A percentile compares a stretch with the other conserved stretches of the same genome.
phyloP scores from a whole-genome alignment of 2,329 filamentous ascomycete genomes.

The Exserohilum rostratum region DNA sequence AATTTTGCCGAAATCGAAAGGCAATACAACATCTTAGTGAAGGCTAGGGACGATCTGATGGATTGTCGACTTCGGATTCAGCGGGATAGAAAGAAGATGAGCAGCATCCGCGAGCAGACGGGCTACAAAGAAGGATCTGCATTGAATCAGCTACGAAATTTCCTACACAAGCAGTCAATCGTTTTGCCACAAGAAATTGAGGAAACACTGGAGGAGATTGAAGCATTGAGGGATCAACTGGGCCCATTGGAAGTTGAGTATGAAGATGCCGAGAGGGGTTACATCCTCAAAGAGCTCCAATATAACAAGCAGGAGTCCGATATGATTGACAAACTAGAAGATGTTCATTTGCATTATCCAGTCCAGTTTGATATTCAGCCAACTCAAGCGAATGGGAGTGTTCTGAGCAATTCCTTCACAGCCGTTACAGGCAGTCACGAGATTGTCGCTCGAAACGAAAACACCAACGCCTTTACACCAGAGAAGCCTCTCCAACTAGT shows the following conservation, averaged over 20 bases:
- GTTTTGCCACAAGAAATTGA: background rate
- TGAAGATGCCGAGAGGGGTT: conserved; percentile 8
- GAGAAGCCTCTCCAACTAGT: background rate
- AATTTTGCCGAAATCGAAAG: background rate
- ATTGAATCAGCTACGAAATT: conserved; percentile 1
- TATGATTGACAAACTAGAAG: background rate
- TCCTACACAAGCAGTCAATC: background rate
- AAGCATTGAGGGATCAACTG: conserved; percentile 6
- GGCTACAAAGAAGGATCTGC: conserved; percentile 4
- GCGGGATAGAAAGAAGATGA: conserved; percentile 1
- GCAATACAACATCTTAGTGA: conserved; percentile 6
- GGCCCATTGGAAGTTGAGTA: conserved; percentile 10
- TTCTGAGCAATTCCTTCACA: background rate
- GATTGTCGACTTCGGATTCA: conserved; percentile 6
- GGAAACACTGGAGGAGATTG: background rate
- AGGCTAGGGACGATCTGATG: conserved; percentile 4
- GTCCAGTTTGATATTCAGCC: too few species aligned
- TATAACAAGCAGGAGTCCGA: background rate
- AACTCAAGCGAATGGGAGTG: background rate
- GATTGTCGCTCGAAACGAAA: background rate
- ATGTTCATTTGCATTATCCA: background rate
- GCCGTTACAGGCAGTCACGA: too few species aligned
- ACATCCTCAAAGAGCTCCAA: background rate
- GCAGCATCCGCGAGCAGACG: background rate
- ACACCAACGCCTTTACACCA: too few species aligned